Evolutionary conservation across 805 yeast genomes (phyloP), one percentile per base, ranked within the genome.

Genomic region (Candida cerambycidarum): DNA sequence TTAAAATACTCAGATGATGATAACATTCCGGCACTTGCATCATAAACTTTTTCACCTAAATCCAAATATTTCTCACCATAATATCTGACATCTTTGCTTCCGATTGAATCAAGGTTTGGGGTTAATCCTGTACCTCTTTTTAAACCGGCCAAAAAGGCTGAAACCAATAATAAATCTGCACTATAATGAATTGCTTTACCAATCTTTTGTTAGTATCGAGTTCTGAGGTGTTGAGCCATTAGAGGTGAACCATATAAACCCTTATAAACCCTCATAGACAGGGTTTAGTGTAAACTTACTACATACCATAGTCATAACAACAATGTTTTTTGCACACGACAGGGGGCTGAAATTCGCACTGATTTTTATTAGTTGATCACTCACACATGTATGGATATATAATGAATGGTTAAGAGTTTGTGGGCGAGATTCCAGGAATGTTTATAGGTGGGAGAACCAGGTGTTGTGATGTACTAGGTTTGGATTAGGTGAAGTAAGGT

Each of bases 21-120:
- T 71, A 89, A 76, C 50, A 79, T 71, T 3, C 85, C 83, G 9
- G 85, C 83, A 15, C 84, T 69, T 42, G 79, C 76, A 57, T 89
- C 96, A 51, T 83, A 81, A 2, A 85, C 66, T 62, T 81, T 80
- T 57, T 93, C 99, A n/a, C 99, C 99, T 21, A 83, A 58, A 40
- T 80, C 85, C 48, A 93, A 73, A 59, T 90, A 93, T 57, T 80
- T 83, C 27, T 67, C 65, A 4, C 83, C 69, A 53, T 80, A 81
- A 29, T 69, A 65, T 50, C 72, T 73, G 4, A 77, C 62, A 6
- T 76, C 76, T 14, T 69, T 69, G 42, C 56, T 65, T 17, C 55
- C 58, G n/a, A 81, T 54, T 1, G 62, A 35, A 10, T 76, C 78
- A 10, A 78, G 50, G 53, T 83, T 77, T 27, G 83, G 81, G 5